These are phyloP conservation scores for Aspergillus ochraceoroseus DNA, from an alignment of 2,329 filamentous ascomycete species.

Conservation along the genomic window DNA sequence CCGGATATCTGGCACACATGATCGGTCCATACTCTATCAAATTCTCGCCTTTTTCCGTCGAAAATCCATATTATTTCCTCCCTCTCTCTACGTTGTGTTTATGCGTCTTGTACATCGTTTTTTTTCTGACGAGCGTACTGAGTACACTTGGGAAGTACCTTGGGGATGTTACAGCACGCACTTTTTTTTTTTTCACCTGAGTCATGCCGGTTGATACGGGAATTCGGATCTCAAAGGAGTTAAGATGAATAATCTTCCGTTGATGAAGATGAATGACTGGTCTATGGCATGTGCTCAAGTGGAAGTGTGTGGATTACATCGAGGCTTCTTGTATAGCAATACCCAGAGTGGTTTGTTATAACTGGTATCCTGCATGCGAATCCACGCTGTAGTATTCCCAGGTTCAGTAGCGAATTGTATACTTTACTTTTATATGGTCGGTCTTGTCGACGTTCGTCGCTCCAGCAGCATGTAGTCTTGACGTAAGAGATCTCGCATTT, in stretches of 20 bases:
- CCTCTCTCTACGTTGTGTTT: conserved; percentile 33
- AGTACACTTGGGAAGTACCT: conserved; percentile 7
- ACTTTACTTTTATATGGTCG: neutral
- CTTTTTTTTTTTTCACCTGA: conserved; percentile 17
- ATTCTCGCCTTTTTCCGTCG: conserved; percentile 28
- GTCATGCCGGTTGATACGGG: conserved; percentile 14
- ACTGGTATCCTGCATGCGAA: neutral
- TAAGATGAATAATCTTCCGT: conserved; percentile 8
- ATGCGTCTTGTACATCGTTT: conserved; percentile 21
- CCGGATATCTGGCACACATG: conserved; percentile 76
- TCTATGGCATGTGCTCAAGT: conserved; percentile 13
- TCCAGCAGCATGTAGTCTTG: conserved; percentile 1
- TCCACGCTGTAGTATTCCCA: conserved; percentile 4
- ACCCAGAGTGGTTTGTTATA: neutral
- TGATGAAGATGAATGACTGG: conserved; percentile 16
- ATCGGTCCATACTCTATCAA: conserved; percentile 47
- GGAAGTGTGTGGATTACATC: conserved; percentile 11
- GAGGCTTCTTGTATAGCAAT: neutral
- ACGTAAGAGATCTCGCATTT: neutral
- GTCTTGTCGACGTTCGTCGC: neutral
- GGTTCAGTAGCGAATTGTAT: conserved; percentile 13
- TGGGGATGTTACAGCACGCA: conserved; percentile 12
- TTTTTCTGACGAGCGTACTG: conserved; percentile 11
- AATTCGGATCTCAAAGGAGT: conserved; percentile 15
- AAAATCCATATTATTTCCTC: conserved; percentile 42